Base-by-base conservation (phyloP, 164 flowering plant genomes). In the Stephania japonica region DNA sequence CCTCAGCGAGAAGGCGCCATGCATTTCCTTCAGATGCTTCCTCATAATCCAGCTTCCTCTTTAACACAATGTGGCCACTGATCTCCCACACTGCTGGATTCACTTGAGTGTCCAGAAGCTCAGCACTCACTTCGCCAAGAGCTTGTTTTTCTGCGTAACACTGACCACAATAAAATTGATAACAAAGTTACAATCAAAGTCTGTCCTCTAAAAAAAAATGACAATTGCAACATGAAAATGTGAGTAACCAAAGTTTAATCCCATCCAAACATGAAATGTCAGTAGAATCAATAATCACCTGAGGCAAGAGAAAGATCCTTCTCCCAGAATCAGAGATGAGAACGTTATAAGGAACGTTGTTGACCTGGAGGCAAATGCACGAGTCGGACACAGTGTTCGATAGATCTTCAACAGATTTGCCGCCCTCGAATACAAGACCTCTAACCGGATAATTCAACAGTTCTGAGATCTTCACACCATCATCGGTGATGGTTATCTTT, bases 81-180 rank as follows among this genome's bases (percentile, higher is more conserved):
- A 91, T 93, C 78, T 93, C 98, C 98, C 94, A 91, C 47, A 87
- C 94, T 4, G 94, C 97, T 0, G 97, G 98, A 68, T 93, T 93
- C 47, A 91, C 98, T 83, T 87, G 94, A 11, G 94, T 89, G 77
- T 93, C 91, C 25, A 90, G 85, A 38, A 93, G 82, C 81, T 91
- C 92, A 24, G 78, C 68, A 63, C 85, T 89, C 68, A 91, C 97
- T 77, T 87, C 88, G 12, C 94, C 93, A 43, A 88, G 89, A 3
- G 98, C 97, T 73, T 93, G 97, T 78, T 90, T 93, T 88, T 91
- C 90, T 0, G 98, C 94, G 78, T 90, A 90, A 71, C 94, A 89
- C 97, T 92, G 89, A 21, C 24, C n/a, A 18, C 64, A 18, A 59
- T 7, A 8, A 59, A 59, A 19, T 59, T 18, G 64, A 59, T 19